phyloP scores from a whole-genome alignment of 371 early-diverging fungal genomes.

The Mycotypha africana region DNA sequence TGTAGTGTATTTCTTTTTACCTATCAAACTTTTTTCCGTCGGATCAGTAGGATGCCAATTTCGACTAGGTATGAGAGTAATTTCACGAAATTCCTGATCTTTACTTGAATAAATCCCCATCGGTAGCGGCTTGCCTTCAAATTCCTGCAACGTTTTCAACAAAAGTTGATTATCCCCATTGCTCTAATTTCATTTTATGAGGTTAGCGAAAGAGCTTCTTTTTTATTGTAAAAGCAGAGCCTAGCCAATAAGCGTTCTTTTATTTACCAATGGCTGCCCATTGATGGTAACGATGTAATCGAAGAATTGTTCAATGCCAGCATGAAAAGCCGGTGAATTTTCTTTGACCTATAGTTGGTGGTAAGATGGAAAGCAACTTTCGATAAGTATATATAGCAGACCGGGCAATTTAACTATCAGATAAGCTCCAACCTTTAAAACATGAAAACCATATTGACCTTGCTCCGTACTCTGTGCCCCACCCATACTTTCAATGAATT shows the following conservation, averaged over 20 bases:
- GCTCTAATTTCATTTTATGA: too few relatives aligned
- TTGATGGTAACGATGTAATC: slow-evolving; percentile 71
- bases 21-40: slow-evolving; percentile 39
- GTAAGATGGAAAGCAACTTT: too few relatives aligned
- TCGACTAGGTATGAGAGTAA: slow-evolving; percentile 48
- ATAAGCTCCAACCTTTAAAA: slow-evolving; percentile 33
- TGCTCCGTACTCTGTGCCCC: slow-evolving; percentile 45
- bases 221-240: not conserved
- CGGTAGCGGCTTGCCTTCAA: slow-evolving; percentile 48
- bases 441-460: slow-evolving; percentile 43
- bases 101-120: slow-evolving; percentile 70
- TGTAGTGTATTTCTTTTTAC: slow-evolving; percentile 9
- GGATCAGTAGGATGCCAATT: slow-evolving; percentile 44
- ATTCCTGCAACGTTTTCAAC: slow-evolving; percentile 39
- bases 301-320: slow-evolving; percentile 74
- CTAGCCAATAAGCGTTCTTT: not conserved
- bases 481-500: too few relatives aligned
- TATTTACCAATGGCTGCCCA: slow-evolving; percentile 47
- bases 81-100: slow-evolving; percentile 54
- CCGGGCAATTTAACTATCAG: too few relatives aligned
- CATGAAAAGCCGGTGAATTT: slow-evolving; percentile 59
- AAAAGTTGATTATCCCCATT: slow-evolving; percentile 47
- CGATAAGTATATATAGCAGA: too few relatives aligned
- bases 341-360: slow-evolving; percentile 9
- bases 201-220: too few relatives aligned